Evolutionary conservation across 2,329 filamentous ascomycete species (phyloP), one percentile per base, ranked within the genome.

Genomic region (Sclerotinia sclerotiorum): DNA sequence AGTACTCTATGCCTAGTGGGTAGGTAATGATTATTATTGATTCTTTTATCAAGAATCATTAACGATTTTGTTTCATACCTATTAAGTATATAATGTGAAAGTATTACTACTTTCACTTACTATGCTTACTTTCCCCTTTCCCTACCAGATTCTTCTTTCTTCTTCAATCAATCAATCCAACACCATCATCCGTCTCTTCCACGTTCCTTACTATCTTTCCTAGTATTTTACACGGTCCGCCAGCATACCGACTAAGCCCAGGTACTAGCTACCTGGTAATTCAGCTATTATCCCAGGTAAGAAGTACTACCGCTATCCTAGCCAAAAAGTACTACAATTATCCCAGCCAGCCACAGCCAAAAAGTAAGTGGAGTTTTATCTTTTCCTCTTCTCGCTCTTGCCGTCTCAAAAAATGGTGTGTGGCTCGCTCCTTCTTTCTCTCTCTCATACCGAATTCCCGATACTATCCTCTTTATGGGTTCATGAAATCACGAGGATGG

Each of bases 401-500:
- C 61, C 61, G 27, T 64, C 42, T 64, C 24, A 24, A 44, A 56
- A 65, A 29, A 54, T 56, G 39, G 49, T 54, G 61, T 55, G 62
- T 65, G 51, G 51, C 35, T 27, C 51, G 51, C 35, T 27, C 51
- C 29, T 42, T 35, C 42, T 29, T 46, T 35, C 21, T 29, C 42
- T n/a, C 42, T 51, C 61, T 51, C 19, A 32, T 39, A 48, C 48
- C 46, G 35, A 35, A 27, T 56, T 46, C 62, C 62, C 51, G 62
- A 29, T 29, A 21, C 62, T 35, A 65, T 65, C 10, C 60, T 65
- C 62, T 65, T 46, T 48, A 15, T 66, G n/a, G 42, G 27, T 35
- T 46, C 13, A 7, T 44, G 29, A 61, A 58, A 61, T 67, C 55
- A 67, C 55, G 55, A 39, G 44, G 19, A 49, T 29, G 32, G 27